A percentile compares a stretch with the other conserved stretches of the same genome.
Evolutionary conservation across 805 yeast species (phyloP).

Genomic region (Kuraishia piskuri): DNA sequence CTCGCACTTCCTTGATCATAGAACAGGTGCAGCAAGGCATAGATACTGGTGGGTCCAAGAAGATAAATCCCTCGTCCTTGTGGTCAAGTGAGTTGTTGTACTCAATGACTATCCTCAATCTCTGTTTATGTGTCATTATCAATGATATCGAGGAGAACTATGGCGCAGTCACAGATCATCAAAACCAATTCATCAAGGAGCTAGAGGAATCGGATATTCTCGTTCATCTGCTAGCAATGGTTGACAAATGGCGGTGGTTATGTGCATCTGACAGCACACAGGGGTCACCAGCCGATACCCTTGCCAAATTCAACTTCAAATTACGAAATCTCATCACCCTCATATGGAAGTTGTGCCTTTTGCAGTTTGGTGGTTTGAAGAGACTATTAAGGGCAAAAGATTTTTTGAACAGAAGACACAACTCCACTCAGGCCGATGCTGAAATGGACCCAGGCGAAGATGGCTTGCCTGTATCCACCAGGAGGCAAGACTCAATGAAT

Average conservation of each 20-base stretch:
- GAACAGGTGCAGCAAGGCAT: background rate
- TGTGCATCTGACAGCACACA: slow-evolving; percentile 13
- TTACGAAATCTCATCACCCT: slow-evolving; percentile 49
- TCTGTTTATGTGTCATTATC: slow-evolving; percentile 6
- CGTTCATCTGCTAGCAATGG: slow-evolving; percentile 32
- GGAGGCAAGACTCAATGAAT: slow-evolving; percentile 13
- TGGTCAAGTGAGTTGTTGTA: slow-evolving; percentile 19
- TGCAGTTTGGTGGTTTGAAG: slow-evolving; percentile 54
- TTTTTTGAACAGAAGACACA: slow-evolving; percentile 34
- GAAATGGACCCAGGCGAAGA: background rate
- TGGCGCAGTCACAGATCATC: background rate
- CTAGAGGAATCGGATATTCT: slow-evolving; percentile 31
- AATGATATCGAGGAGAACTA: background rate
- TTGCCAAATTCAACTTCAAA: slow-evolving; percentile 25
- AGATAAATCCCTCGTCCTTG: background rate
- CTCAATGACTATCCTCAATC: slow-evolving; percentile 19
- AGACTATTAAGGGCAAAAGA: slow-evolving; percentile 34
- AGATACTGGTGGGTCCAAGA: background rate
- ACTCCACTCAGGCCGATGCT: slow-evolving; percentile 10
- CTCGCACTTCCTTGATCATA: background rate
- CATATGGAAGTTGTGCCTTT: slow-evolving; percentile 41
- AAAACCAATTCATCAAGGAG: background rate
- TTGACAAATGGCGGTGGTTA: slow-evolving; percentile 64
- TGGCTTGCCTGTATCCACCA: background rate
- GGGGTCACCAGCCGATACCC: slow-evolving; percentile 13